Evolutionary conservation across 2,329 filamentous ascomycete genomes (phyloP), one percentile per base, ranked within the genome.

Genomic region (Epichloe typhina): DNA sequence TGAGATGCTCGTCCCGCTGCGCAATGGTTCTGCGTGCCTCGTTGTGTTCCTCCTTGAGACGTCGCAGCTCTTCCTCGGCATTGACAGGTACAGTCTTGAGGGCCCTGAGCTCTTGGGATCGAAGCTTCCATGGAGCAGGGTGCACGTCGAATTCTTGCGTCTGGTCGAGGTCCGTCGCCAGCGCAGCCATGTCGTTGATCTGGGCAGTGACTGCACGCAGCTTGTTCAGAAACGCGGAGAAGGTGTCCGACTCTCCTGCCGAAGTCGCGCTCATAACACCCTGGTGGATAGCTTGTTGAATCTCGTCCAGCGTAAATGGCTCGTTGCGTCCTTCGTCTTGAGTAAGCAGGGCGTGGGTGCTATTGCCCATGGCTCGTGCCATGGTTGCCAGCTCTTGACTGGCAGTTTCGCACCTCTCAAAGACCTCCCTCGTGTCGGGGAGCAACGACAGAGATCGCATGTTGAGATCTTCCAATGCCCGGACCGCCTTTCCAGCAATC

Each of bases 41-140:
- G 56, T 83, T 81, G 57, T 93, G 79, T 57, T 91, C 84, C 49
- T 90, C 86, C 59, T 84, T 88, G 52, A 95, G 73, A 19, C 83
- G 81, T 6, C 84, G 80, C 50, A 96, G 77, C 64, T 95, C 87
- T 61, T 91, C 86, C 62, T 95, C 88, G 0, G 85, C 82, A 61
- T 95, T 88, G 39, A 89, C 76, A 0, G 88, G 84, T 37, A 88
- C 79, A 21, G 80, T 82, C 71, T 93, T 91, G 57, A 84, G 84
- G n/a, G 81, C 80, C 65, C 84, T 88, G 49, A 97, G 76, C 60
- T 93, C 85, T 59, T 86, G 80, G 3, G 88, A 83, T 50, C 90
- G 84, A 35, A 88, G 74, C 49, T 86, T 75, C 93, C 93, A 98
- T 2, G 93, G 93, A 3, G 85, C 79, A 0, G 79, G 74, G 21